Base-by-base conservation (phyloP, 1,284 basidiomycete species). In the Paramarasmius palmivorus region DNA sequence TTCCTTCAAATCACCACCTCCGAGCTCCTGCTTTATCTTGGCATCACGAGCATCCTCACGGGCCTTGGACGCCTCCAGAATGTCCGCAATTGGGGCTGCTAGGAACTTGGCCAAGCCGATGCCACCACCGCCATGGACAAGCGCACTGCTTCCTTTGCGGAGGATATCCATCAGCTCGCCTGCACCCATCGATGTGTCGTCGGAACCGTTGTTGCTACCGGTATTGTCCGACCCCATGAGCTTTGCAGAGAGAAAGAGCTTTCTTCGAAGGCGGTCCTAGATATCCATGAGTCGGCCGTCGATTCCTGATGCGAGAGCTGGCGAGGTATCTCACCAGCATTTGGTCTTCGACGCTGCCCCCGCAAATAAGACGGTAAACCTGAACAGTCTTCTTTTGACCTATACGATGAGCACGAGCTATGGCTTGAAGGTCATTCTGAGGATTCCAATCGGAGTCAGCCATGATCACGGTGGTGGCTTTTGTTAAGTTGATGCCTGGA, bases 381-480 rank as follows among this genome's bases (percentile, higher is more conserved):
- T 82, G 55, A 5, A 26, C 15, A 44, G 82, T 79, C 55, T 86
- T 85, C 52, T 86, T 92, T 70, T 94, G 85, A 4, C 92, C 88
- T 48, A 92, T 90, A 20, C 90, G 82, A 66, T 92, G 90, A 0
- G 89, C 89, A 39, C 90, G 78, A 17, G 92, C 92, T 70, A 94
- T 92, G 2, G 92, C 92, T 69, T 95, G 92, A 15, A 93, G 71
- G 66, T 95, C 92, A 65, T 92, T 93, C 69, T 91, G 89, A 25
- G 92, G 92, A 68, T 93, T 90, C 88, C 87, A 86, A 50, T 84
- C 82, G 0, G 75, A 77, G 65, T 83, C 78, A 66, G 82, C 79
- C 90, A 94, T 90, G 67, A 93, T 87, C 59, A 93, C 90, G 2
- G 86, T 89, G 53, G 90, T 82, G 2, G 92, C 92, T 50, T 82